A percentile compares a stretch with the other conserved stretches of the same genome.
Evolutionary conservation across 331 rosid genomes (phyloP).

Genomic region (Malus hybrid): DNA sequence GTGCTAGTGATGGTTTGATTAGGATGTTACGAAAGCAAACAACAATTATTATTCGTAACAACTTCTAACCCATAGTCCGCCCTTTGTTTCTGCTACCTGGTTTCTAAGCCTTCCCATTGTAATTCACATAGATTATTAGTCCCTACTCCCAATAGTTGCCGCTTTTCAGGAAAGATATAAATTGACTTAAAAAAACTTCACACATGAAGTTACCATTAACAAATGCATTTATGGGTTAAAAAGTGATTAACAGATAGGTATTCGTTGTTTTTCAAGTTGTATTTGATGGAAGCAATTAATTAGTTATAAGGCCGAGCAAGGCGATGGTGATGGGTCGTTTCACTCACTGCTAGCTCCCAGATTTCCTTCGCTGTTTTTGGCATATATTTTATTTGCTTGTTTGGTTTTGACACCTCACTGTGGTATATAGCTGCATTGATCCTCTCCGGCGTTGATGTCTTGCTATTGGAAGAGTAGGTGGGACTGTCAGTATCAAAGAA

Average conservation of each 20-base stretch:
- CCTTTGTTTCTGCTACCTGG: conserved; percentile 51
- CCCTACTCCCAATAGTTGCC: background rate
- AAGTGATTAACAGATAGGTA: background rate
- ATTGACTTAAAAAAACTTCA: background rate
- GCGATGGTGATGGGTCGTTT: background rate
- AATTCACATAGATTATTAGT: background rate
- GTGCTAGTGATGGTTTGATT: conserved; percentile 2
- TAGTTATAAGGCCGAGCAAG: background rate
- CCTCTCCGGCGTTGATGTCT: conserved; percentile 13
- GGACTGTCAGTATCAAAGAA: background rate
- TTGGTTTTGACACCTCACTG: conserved; percentile 19
- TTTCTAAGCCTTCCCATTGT: conserved; percentile 12
- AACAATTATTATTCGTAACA: conserved; percentile 16
- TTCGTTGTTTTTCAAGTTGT: background rate
- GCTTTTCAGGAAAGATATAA: background rate
- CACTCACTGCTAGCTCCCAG: background rate
- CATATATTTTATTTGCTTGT: background rate
- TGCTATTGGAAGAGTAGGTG: conserved; percentile 1
- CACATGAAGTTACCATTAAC: background rate
- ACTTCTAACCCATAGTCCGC: conserved; percentile 24
- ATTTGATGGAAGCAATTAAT: background rate
- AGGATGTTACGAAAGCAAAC: conserved; percentile 19
- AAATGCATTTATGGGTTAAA: background rate
- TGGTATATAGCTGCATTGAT: background rate
- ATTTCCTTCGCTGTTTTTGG: background rate